Evolutionary conservation across 192 early-diverging fungal species (phyloP).

Genomic region (Umbelopsis ramanniana): DNA sequence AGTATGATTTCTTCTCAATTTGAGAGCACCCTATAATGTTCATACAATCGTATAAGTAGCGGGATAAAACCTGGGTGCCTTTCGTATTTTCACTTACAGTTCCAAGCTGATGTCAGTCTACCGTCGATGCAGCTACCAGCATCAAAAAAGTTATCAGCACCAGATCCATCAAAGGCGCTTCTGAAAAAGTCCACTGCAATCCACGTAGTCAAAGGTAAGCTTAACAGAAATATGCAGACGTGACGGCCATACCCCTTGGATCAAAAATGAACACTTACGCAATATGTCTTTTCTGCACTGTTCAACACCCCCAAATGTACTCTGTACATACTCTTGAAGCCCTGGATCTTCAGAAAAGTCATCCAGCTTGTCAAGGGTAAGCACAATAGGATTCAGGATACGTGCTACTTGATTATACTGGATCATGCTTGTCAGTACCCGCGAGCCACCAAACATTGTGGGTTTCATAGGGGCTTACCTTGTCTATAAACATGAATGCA

Average conservation of each 20-base stretch:
- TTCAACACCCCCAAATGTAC: conserved; percentile 70
- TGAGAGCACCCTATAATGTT: conserved; percentile 67
- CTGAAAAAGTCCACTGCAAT: conserved; percentile 87
- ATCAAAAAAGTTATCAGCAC: conserved; percentile 89
- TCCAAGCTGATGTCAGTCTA: conserved; percentile 91
- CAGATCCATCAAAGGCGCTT: conserved; percentile 95
- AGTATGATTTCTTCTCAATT: conserved; percentile 93
- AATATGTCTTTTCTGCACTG: conserved; percentile 76
- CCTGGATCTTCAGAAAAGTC: conserved; percentile 56
- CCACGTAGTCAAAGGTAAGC: conserved; percentile 1
- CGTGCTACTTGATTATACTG: conserved; percentile 95
- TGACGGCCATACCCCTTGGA: neutral
- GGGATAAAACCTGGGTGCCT: too few species aligned
- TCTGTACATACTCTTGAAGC: conserved; percentile 68
- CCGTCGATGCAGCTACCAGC: conserved; percentile 97
- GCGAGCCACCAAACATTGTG: too few species aligned
- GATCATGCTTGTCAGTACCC: neutral
- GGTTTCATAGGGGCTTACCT: conserved; percentile 52
- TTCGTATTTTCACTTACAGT: conserved; percentile 45
- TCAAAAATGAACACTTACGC: conserved; percentile 26
- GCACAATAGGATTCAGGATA: conserved; percentile 90
- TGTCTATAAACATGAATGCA: conserved; percentile 97
- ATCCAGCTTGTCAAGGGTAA: conserved; percentile 80
- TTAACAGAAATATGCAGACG: neutral
- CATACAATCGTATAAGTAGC: neutral